Evolutionary conservation across 371 early-diverging fungal species (phyloP).

Genomic region (Zychaea mexicana): DNA sequence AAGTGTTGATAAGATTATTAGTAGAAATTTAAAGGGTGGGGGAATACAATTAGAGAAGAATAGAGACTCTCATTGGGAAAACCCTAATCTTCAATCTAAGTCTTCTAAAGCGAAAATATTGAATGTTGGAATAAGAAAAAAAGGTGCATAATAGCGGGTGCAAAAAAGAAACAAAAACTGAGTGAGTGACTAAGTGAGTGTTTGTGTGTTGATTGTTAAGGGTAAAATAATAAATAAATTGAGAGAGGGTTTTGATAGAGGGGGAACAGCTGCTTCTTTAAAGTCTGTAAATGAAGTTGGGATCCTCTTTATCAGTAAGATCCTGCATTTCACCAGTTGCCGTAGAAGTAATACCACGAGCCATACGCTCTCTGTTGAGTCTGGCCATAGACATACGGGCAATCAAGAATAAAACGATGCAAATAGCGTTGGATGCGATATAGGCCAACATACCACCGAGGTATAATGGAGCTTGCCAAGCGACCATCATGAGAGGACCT

Average conservation of each 20-base stretch:
- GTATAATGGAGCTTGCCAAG: conserved; percentile 27
- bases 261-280: conserved; percentile 9
- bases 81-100: too few relatives aligned
- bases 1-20: too few relatives aligned
- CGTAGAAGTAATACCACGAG: not conserved
- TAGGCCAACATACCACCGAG: conserved; percentile 38
- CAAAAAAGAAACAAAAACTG: too few relatives aligned
- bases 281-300: conserved; percentile 29
- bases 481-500: conserved; percentile 32
- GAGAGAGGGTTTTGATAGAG: not conserved
- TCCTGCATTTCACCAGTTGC: conserved; percentile 14
- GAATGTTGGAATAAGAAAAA: too few relatives aligned
- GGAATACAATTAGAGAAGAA: too few relatives aligned
- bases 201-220: too few relatives aligned
- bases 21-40: too few relatives aligned
- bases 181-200: too few relatives aligned
- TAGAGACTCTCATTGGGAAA: too few relatives aligned
- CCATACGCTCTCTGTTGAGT: conserved; percentile 3
- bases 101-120: too few relatives aligned
- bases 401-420: conserved; percentile 19
- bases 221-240: conserved; percentile 4
- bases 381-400: conserved; percentile 25
- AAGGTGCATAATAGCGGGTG: too few relatives aligned
- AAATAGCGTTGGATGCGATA: conserved; percentile 22
- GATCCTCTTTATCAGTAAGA: conserved; percentile 23